Conservation (phyloP, 2,329 filamentous ascomycete genomes). For the Apiospora pterosperma region DNA sequence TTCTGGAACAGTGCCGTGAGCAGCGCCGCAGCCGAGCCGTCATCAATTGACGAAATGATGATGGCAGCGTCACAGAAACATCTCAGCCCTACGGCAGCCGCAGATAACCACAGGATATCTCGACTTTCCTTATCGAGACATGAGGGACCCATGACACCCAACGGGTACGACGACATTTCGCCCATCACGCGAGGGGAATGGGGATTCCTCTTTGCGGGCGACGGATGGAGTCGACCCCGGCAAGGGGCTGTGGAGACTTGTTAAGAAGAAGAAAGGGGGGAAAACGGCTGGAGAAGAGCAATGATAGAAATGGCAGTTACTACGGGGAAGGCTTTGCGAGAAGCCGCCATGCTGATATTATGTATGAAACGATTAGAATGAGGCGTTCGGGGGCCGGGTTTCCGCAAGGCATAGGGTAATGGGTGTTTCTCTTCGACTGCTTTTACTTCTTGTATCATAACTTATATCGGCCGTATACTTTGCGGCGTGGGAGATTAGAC, state of each 20-base stretch:
- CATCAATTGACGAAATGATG: conserved; percentile 44
- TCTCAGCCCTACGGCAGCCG: conserved; percentile 8
- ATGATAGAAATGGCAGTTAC: not conserved
- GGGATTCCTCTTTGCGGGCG: conserved; percentile 55
- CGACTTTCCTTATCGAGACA: conserved; percentile 9
- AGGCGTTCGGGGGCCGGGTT: not conserved
- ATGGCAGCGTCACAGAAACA: conserved; percentile 14
- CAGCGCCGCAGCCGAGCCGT: conserved; percentile 1
- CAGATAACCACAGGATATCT: conserved; percentile 5
- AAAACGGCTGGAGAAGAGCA: not conserved
- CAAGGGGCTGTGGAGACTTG: conserved; percentile 52
- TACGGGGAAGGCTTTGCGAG: not conserved
- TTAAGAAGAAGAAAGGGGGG: conserved; percentile 22
- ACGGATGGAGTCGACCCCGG: conserved; percentile 35
- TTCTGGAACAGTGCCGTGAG: conserved; percentile 13
- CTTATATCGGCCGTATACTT: not conserved
- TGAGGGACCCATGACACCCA: conserved; percentile 52
- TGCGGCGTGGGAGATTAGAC: not conserved
- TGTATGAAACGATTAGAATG: not conserved
- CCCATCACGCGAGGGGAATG: conserved; percentile 61
- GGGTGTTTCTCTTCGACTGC: not conserved
- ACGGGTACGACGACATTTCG: conserved; percentile 59
- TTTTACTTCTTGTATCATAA: not conserved
- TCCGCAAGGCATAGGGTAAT: not conserved
- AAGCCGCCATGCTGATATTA: not conserved